Evolutionary conservation across 108 stramenopile genomes (phyloP), one percentile per base, ranked within the genome.

Genomic region (Mediolabrus comicus): DNA sequence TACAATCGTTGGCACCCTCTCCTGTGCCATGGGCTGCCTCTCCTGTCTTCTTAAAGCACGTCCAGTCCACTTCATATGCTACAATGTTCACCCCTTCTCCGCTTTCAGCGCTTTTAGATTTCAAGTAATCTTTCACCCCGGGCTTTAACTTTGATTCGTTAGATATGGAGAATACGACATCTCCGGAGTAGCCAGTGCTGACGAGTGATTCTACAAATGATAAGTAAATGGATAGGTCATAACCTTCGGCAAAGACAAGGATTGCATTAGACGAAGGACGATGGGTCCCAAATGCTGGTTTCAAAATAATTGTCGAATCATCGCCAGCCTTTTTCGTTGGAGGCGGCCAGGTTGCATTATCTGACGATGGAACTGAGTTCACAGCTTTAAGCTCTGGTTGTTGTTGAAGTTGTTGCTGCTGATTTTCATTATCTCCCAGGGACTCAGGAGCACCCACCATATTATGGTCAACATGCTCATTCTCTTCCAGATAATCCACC

Each of bases 121-220:
- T 74, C 51, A 94, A 65, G 63, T 94, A 94, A 4, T 90, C 87
- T 66, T 86, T 43, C 27, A 92, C 89, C 39, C 83, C 75, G 0
- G 64, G 59, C 24, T 72, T 74, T 8, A 90, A 39, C 16, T 82
- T 67, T 25, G 63, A 49, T 35, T 76, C 65, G 6, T 65, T 72
- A 7, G 87, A 78, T 57, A 91, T 77, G 30, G 86, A 85, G 43
- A 92, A 58, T 14, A 94, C 93, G 12, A 92, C 74, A 58, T 94
- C 93, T 8, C 93, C 93, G 3, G 41, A 53, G 66, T 75, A 94
- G 22, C 87, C 87, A 11, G 90, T 86, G 1, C 43, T 51, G 16
- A 60, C 54, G 9, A 94, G 62, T 9, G 87, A 88, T 72, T 90
- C 87, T 1, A 94, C 71, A 66, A 94, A 91, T 49, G 73, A 54